Evolutionary conservation across 2,329 filamentous ascomycete species (phyloP).

Genomic region (Paraphoma chrysanthemicola): DNA sequence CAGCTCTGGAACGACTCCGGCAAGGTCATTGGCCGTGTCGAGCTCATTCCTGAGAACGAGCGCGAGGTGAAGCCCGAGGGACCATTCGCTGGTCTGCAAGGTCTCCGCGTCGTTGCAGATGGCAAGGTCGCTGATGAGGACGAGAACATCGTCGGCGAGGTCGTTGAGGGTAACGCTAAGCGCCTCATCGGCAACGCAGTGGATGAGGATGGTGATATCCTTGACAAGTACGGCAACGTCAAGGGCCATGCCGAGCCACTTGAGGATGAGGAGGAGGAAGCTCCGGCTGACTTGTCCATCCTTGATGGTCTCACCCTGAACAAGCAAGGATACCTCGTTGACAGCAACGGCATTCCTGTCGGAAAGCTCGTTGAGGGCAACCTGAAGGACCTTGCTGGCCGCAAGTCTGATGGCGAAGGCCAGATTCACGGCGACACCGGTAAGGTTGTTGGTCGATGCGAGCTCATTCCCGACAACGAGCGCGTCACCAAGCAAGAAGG

Average conservation of each 20-base stretch:
- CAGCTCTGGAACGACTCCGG: slow-evolving; percentile 77
- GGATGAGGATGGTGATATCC: slow-evolving; percentile 68
- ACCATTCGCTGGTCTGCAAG: slow-evolving; percentile 58
- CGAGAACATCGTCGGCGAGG: slow-evolving; percentile 59
- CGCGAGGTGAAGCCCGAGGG: slow-evolving; percentile 59
- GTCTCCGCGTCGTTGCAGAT: slow-evolving; percentile 55
- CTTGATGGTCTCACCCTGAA: slow-evolving; percentile 63
- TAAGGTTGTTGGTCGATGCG: slow-evolving; percentile 63
- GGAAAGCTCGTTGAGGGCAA: slow-evolving; percentile 64
- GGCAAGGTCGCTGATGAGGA: slow-evolving; percentile 59
- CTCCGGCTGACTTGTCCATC: slow-evolving; percentile 57
- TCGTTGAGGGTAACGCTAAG: slow-evolving; percentile 66
- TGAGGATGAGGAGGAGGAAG: slow-evolving; percentile 51
- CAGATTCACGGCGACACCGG: slow-evolving; percentile 64
- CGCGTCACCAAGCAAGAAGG: slow-evolving; percentile 66
- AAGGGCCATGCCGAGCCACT: slow-evolving; percentile 66
- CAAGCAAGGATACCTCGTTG: slow-evolving; percentile 65
- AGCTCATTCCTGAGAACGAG: slow-evolving; percentile 72
- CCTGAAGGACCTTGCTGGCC: slow-evolving; percentile 62
- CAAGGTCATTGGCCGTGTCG: slow-evolving; percentile 71
- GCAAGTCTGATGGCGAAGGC: slow-evolving; percentile 62
- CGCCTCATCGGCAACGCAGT: slow-evolving; percentile 65
- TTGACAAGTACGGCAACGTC: slow-evolving; percentile 68
- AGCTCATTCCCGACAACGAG: slow-evolving; percentile 64
- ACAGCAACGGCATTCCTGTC: slow-evolving; percentile 60